Conservation (phyloP, 768 basidiomycete species). For the Tricholoma furcatifolium region DNA sequence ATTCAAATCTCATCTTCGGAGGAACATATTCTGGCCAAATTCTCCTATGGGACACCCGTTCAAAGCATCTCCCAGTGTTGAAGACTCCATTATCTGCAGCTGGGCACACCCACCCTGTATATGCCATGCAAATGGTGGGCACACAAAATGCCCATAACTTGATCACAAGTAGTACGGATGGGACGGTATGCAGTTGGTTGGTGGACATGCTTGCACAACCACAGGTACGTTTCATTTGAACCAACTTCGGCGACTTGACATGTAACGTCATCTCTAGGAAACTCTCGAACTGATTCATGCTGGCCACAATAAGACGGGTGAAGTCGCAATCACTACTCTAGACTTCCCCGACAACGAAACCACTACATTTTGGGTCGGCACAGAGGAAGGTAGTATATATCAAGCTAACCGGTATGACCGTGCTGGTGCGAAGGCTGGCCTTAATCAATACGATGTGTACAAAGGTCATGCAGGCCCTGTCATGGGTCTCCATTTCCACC, state of each 20-base stretch:
- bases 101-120: conserved; percentile 98
- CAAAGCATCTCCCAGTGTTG: conserved; percentile 92
- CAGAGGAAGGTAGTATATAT: conserved; percentile 96
- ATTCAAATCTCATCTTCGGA: conserved; percentile 95
- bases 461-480: conserved; percentile 91
- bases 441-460: conserved; percentile 93
- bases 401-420: conserved; percentile 97
- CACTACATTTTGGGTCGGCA: conserved; percentile 96
- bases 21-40: conserved; percentile 99
- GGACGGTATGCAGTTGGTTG: conserved; percentile 95
- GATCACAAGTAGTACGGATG: conserved; percentile 96
- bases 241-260: neutral
- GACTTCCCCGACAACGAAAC: conserved; percentile 97
- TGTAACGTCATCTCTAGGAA: conserved; percentile 55
- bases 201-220: conserved; percentile 99
- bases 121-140: conserved; percentile 97
- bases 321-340: conserved; percentile 90
- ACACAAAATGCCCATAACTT: conserved; percentile 99
- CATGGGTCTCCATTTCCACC: conserved; percentile 94
- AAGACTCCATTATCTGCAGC: conserved; percentile 96
- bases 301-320: conserved; percentile 94
- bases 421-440: conserved; percentile 93
- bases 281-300: conserved; percentile 86
- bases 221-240: conserved; percentile 52
- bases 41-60: conserved; percentile 96